Base-by-base conservation (phyloP, 2,329 filamentous ascomycete genomes). In the Fusarium duplospermum region DNA sequence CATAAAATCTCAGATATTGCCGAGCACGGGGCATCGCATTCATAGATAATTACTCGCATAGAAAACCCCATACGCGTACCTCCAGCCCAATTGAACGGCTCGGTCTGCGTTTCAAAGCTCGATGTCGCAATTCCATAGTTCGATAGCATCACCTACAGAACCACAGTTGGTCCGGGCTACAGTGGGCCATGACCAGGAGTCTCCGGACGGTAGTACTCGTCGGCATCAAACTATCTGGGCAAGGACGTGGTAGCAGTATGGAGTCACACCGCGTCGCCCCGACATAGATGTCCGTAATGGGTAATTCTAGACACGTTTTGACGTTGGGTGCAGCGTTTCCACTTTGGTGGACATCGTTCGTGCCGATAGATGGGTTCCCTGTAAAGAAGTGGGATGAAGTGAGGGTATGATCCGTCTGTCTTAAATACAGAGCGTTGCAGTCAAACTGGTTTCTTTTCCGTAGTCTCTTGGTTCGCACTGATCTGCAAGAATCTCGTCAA, bases 121-220 rank as follows among this genome's bases (percentile, higher is more conserved):
- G 33, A 67, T 64, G 27, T 67, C 64, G 60, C 59, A 35, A 67
- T 67, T 50, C 50, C n/a, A 31, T 52, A 47, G 31, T 24, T 56
- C n/a, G 31, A 67, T 67, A 64, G 20, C 64, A 67, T 64, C 36
- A 67, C 20, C 20, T 18, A 36, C 18, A 38, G 50, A 38, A 57
- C 59, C 47, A 29, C 35, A 62, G 29, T 38, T 38, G 36, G 10
- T 7, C 29, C 27, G n/a, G 10, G 11, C 62, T 35, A 66, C 63
- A 33, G 59, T 42, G 27, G 54, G 62, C 20, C 40, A 20, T 4
- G 22, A 9, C 20, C 5, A 45, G 42, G 47, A 13, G 42, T 62
- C 36, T 65, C 45, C 35, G 27, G 22, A 42, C 52, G 29, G 50
- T 20, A 61, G 35, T 24, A 31, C 61, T 35, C 56, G 36, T 33